These are phyloP conservation scores for Hypomyces perniciosus DNA, from an alignment of 2,329 filamentous ascomycete genomes.

Conservation along the genomic window DNA sequence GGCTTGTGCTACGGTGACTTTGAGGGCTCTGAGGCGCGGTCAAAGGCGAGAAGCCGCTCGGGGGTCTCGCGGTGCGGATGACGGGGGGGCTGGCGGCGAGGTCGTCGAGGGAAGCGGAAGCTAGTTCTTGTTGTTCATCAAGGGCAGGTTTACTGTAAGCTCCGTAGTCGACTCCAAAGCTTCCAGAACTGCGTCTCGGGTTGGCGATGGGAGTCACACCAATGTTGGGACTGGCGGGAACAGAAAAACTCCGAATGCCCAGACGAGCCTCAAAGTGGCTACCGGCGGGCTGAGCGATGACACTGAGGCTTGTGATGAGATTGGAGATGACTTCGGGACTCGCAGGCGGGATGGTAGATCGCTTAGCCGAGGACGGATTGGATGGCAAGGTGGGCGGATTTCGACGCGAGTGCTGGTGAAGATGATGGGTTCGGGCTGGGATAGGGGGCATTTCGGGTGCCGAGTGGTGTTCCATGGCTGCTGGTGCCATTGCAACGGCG, in stretches of 20 bases:
- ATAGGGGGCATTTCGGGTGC: slow-evolving; percentile 26
- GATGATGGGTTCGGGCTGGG: slow-evolving; percentile 21
- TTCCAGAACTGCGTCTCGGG: slow-evolving; percentile 37
- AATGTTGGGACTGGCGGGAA: slow-evolving; percentile 33
- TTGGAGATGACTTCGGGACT: slow-evolving; percentile 66
- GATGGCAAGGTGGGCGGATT: slow-evolving; percentile 2
- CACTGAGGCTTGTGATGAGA: slow-evolving; percentile 63
- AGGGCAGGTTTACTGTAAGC: slow-evolving; percentile 50
- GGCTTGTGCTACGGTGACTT: slow-evolving; percentile 44
- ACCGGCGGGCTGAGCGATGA: slow-evolving; percentile 61
- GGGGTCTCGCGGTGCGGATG: slow-evolving; percentile 74
- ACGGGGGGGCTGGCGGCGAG: slow-evolving; percentile 62
- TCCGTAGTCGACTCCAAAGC: slow-evolving; percentile 70
- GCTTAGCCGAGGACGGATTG: slow-evolving; percentile 7
- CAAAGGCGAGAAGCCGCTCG: slow-evolving; percentile 66
- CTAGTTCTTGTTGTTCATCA: slow-evolving; percentile 40
- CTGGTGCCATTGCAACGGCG: slow-evolving; percentile 14
- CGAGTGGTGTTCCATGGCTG: slow-evolving; percentile 24
- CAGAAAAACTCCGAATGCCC: slow-evolving; percentile 35
- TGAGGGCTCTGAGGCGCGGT: slow-evolving; percentile 55
- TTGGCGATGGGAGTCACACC: slow-evolving; percentile 17
- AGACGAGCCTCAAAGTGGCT: slow-evolving; percentile 61
- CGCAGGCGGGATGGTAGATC: slow-evolving; percentile 34
- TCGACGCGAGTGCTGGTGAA: slow-evolving; percentile 14
- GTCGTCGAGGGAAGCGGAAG: slow-evolving; percentile 48